Evolutionary conservation across 148 eudicot species (phyloP).

Genomic region (Amaranthus hypochondriacus): DNA sequence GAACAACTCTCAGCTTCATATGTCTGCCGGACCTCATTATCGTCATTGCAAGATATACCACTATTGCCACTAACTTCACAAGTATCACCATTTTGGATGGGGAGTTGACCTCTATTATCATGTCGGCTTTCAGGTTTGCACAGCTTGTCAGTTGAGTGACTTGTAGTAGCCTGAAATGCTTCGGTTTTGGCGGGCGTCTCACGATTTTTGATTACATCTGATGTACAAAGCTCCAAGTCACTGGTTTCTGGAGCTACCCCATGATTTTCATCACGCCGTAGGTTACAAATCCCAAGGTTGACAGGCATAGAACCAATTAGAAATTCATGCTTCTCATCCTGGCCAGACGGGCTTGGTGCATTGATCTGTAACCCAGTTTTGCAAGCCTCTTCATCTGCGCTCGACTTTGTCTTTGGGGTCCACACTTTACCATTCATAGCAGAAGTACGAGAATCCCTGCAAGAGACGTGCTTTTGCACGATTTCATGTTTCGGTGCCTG

Average conservation of each 20-base stretch:
- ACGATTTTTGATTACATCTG: slow-evolving; percentile 25
- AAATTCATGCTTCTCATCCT: slow-evolving; percentile 44
- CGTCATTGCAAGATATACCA: slow-evolving; percentile 18
- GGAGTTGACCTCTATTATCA: slow-evolving; percentile 25
- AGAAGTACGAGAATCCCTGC: slow-evolving; percentile 38
- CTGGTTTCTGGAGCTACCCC: slow-evolving; percentile 14
- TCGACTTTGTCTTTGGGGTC: slow-evolving; percentile 58
- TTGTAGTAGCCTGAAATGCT: slow-evolving; percentile 20
- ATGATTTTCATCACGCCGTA: slow-evolving; percentile 25
- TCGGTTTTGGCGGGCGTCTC: slow-evolving; percentile 40
- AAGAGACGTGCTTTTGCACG: slow-evolving; percentile 38
- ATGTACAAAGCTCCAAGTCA: slow-evolving; percentile 20
- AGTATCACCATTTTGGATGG: slow-evolving; percentile 31
- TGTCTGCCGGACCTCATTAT: slow-evolving; percentile 22
- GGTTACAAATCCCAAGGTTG: slow-evolving; percentile 31
- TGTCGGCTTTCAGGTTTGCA: slow-evolving; percentile 48
- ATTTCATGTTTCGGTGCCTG: slow-evolving; percentile 36
- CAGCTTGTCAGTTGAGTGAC: slow-evolving; percentile 39
- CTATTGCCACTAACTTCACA: slow-evolving; percentile 28
- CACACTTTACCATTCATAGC: slow-evolving; percentile 52
- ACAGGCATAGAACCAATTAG: slow-evolving; percentile 86
- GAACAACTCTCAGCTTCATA: slow-evolving; percentile 20
- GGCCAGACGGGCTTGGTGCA: slow-evolving; percentile 28
- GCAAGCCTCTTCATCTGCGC: slow-evolving; percentile 33
- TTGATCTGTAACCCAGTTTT: slow-evolving; percentile 23